Percentiles rank a stretch among this genome's conserved stretches.
These are phyloP conservation scores for Tarenaya hassleriana DNA, from an alignment of 345 rosid species.

Conservation along the genomic window DNA sequence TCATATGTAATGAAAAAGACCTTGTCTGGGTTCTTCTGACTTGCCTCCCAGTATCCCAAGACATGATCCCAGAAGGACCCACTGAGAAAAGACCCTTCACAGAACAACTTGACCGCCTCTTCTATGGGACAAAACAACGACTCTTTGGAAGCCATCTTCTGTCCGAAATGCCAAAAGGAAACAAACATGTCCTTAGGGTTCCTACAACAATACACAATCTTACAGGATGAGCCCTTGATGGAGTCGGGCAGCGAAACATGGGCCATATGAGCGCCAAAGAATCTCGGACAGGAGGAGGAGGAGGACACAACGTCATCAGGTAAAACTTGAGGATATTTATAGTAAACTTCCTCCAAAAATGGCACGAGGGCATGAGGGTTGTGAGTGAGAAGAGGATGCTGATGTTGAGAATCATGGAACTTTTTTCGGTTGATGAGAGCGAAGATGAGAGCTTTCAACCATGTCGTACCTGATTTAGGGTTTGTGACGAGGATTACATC, in stretches of 20 bases:
- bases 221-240: slow-evolving; percentile 29
- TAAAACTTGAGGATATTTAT: background rate
- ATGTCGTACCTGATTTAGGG: slow-evolving; percentile 64
- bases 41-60: slow-evolving; percentile 25
- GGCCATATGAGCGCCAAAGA: slow-evolving; percentile 31
- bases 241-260: slow-evolving; percentile 32
- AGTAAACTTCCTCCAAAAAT: slow-evolving; percentile 29
- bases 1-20: slow-evolving; percentile 29
- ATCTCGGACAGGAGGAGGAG: too few species aligned
- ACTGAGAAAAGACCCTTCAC: slow-evolving; percentile 32
- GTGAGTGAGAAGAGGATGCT: slow-evolving; percentile 43
- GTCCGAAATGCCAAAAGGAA: slow-evolving; percentile 47
- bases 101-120: slow-evolving; percentile 36
- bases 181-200: slow-evolving; percentile 50
- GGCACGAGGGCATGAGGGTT: slow-evolving; percentile 58
- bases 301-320: slow-evolving; percentile 12
- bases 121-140: slow-evolving; percentile 19
- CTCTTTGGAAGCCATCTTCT: slow-evolving; percentile 27
- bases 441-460: slow-evolving; percentile 50
- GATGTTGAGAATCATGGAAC: slow-evolving; percentile 5
- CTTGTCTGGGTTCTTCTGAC: slow-evolving; percentile 13
- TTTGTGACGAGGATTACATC: slow-evolving; percentile 45
- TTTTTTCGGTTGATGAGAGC: slow-evolving; percentile 35
- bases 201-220: slow-evolving; percentile 46
- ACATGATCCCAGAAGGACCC: slow-evolving; percentile 32